A percentile compares a stretch with the other conserved stretches of the same genome.
These are phyloP conservation scores for Cytospora schulzeri DNA, from an alignment of 2,329 filamentous ascomycete species.

Conservation along the genomic window DNA sequence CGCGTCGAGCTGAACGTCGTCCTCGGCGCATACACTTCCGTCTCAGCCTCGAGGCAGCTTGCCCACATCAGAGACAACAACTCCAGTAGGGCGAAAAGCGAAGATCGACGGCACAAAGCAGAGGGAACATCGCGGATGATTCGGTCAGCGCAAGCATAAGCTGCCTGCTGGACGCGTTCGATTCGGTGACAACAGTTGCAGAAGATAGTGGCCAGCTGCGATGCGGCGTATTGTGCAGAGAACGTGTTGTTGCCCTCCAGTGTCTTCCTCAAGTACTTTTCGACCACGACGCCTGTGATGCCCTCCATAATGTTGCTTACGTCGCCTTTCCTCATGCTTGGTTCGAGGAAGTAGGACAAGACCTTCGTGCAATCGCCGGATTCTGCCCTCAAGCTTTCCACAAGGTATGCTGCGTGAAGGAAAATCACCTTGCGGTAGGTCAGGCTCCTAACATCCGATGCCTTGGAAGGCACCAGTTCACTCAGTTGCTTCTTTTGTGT, in stretches of 20 bases:
- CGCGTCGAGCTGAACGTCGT: conserved; percentile 77
- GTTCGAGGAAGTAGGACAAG: conserved; percentile 91
- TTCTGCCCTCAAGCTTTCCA: conserved; percentile 85
- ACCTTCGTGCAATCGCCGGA: conserved; percentile 89
- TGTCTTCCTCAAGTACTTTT: conserved; percentile 77
- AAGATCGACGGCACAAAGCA: conserved; percentile 83
- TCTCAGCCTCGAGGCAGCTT: conserved; percentile 90
- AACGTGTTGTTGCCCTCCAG: conserved; percentile 75
- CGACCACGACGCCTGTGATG: conserved; percentile 68
- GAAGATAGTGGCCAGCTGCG: conserved; percentile 83
- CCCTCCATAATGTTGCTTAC: conserved; percentile 67
- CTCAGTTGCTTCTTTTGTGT: conserved; percentile 80
- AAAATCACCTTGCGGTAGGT: conserved; percentile 93
- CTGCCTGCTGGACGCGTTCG: conserved; percentile 84
- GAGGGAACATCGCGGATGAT: conserved; percentile 86
- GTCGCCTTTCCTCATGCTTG: conserved; percentile 70
- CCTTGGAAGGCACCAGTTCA: conserved; percentile 73
- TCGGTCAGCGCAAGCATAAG: conserved; percentile 78
- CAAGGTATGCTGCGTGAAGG: conserved; percentile 83
- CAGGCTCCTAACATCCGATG: conserved; percentile 76
- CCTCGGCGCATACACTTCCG: conserved; percentile 87
- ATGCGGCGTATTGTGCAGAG: conserved; percentile 87
- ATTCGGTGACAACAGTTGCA: conserved; percentile 92
- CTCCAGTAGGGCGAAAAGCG: conserved; percentile 90
- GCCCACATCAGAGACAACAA: conserved; percentile 93